These are phyloP conservation scores for Onygena corvina DNA, from an alignment of 2,329 filamentous ascomycete species.

Conservation along the genomic window DNA sequence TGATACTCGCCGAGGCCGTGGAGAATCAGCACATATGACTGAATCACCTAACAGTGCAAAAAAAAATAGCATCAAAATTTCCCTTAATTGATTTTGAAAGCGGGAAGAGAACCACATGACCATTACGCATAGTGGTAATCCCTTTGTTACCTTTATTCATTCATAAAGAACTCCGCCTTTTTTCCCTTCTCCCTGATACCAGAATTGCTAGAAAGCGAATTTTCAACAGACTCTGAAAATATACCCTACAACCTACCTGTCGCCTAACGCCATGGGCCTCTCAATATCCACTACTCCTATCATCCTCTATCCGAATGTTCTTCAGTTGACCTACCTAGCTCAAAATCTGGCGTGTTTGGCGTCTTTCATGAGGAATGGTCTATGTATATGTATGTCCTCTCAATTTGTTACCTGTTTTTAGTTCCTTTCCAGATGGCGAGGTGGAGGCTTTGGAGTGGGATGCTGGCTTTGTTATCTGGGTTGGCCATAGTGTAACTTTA, in stretches of 20 bases:
- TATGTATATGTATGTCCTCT: conserved; percentile 4
- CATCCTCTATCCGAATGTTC: background rate
- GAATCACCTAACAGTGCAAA: background rate
- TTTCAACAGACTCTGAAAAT: background rate
- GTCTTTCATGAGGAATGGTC: conserved; percentile 2
- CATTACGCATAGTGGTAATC: background rate
- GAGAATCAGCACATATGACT: background rate
- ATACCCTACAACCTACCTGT: background rate
- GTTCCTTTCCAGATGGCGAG: background rate
- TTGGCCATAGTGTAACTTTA: background rate
- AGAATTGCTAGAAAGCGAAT: background rate
- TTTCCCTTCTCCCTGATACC: background rate
- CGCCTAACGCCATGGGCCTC: too few relatives aligned
- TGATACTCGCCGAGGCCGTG: background rate
- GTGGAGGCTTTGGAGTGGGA: background rate
- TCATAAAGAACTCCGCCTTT: background rate
- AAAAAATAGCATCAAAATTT: background rate
- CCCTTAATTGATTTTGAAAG: background rate
- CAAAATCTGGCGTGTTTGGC: background rate
- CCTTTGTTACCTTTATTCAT: background rate
- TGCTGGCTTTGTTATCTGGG: background rate
- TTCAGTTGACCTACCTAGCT: background rate
- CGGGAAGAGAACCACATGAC: background rate
- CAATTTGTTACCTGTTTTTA: background rate
- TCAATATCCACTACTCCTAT: background rate